These are phyloP conservation scores for Glycine soja DNA, from an alignment of 306 rosid species.

Conservation along the genomic window DNA sequence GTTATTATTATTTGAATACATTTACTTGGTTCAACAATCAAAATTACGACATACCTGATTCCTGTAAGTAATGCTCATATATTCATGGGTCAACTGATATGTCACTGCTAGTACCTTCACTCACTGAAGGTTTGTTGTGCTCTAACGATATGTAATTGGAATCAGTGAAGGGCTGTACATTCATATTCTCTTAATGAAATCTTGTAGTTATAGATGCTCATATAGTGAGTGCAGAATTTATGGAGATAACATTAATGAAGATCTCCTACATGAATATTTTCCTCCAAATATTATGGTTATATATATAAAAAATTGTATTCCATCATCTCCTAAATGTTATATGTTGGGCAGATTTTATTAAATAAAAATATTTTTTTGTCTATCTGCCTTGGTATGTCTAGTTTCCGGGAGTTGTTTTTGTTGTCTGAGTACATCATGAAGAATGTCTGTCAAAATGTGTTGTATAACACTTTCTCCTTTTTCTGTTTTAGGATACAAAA, in stretches of 20 bases:
- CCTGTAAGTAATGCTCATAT: not conserved
- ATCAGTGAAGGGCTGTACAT: not conserved
- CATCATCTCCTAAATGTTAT: too few species aligned
- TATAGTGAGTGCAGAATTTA: too few species aligned
- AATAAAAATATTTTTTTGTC: not conserved
- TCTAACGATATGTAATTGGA: slow-evolving; percentile 10
- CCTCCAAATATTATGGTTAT: too few species aligned
- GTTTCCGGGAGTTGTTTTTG: slow-evolving; percentile 18
- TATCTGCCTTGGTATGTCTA: slow-evolving; percentile 33
- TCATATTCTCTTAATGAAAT: not conserved
- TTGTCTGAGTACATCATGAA: slow-evolving; percentile 11
- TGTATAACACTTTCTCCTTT: not conserved
- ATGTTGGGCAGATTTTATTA: too few species aligned
- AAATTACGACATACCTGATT: not conserved
- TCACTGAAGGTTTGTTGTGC: not conserved
- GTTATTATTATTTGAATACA: slow-evolving; percentile 2
- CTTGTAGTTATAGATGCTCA: not conserved
- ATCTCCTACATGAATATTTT: too few species aligned
- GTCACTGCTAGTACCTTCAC: slow-evolving; percentile 15
- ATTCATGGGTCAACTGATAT: slow-evolving; percentile 9
- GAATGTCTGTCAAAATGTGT: slow-evolving; percentile 20
- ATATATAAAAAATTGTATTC: too few species aligned
- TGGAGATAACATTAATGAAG: too few species aligned
- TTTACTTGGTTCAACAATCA: slow-evolving; percentile 26
- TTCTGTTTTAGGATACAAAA: slow-evolving; percentile 57